These are phyloP conservation scores for Globisporangium canariense DNA, from an alignment of 352 stramenopile species.

Conservation along the genomic window DNA sequence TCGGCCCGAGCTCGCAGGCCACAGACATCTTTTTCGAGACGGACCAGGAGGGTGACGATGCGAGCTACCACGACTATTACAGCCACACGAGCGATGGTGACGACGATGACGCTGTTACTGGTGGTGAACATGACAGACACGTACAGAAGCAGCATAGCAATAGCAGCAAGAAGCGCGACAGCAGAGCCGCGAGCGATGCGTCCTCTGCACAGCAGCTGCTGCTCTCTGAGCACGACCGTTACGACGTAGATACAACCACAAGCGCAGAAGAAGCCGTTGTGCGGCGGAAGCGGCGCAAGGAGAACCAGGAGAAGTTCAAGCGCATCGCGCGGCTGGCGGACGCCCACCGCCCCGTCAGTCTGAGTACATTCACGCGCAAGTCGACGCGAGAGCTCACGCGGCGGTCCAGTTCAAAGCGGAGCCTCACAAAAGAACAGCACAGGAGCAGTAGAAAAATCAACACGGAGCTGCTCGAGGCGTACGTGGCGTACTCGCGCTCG, in stretches of 20 bases:
- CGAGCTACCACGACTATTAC: constrained; percentile 11
- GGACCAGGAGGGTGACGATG: constrained; percentile 11
- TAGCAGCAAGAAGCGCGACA: constrained; percentile 11
- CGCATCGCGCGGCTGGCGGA: constrained; percentile 56
- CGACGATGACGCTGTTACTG: background rate
- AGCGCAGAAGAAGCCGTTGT: background rate
- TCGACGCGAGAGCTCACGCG: constrained; percentile 18
- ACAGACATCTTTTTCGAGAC: constrained; percentile 26
- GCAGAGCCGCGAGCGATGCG: background rate
- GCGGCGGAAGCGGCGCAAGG: constrained; percentile 28
- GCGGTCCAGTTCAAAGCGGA: constrained; percentile 25
- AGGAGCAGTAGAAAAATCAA: constrained; percentile 71
- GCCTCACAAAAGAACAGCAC: constrained; percentile 48
- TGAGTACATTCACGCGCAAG: constrained; percentile 42
- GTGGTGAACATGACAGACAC: background rate
- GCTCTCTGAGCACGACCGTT: constrained; percentile 8
- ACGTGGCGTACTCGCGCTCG: constrained; percentile 91
- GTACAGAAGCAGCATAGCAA: background rate
- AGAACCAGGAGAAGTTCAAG: constrained; percentile 53
- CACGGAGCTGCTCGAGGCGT: constrained; percentile 92
- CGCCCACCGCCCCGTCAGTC: constrained; percentile 44
- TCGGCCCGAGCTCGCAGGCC: constrained; percentile 31
- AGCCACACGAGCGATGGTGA: constrained; percentile 17
- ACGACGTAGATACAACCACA: background rate
- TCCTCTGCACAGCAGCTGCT: constrained; percentile 14